A percentile compares a stretch with the other conserved stretches of the same genome.
Evolutionary conservation across 768 basidiomycete species (phyloP).

Genomic region (Hygrophoropsis aurantiaca): DNA sequence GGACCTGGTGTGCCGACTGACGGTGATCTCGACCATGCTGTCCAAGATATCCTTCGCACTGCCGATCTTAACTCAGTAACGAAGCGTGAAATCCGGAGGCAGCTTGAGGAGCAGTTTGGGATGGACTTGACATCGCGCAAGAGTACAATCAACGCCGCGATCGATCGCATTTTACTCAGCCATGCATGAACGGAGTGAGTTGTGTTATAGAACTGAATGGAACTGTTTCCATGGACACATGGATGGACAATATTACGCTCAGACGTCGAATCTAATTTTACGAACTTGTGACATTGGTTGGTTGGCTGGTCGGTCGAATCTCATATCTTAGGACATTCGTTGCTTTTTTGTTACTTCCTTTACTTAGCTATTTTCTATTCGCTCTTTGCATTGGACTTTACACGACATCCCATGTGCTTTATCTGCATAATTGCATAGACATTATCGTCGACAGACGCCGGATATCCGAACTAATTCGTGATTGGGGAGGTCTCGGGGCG

Average conservation of each 20-base stretch:
- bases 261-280: slow-evolving; percentile 1
- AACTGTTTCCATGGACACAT: neutral
- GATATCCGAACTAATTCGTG: too few species aligned
- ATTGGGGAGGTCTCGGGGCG: too few species aligned
- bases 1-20: slow-evolving; percentile 56
- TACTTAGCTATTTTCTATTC: neutral
- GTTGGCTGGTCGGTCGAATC: neutral
- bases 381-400: slow-evolving; percentile 7
- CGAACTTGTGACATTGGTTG: slow-evolving; percentile 2
- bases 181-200: slow-evolving; percentile 30
- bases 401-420: slow-evolving; percentile 10
- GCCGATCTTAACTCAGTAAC: slow-evolving; percentile 91
- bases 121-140: slow-evolving; percentile 75
- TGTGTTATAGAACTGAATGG: neutral
- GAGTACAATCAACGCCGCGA: slow-evolving; percentile 71
- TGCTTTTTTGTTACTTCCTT: slow-evolving; percentile 1
- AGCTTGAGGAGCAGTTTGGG: slow-evolving; percentile 80
- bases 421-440: slow-evolving; percentile 3
- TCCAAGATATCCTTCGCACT: slow-evolving; percentile 67
- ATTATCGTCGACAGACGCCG: too few species aligned
- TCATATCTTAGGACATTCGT: slow-evolving; percentile 7
- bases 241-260: neutral
- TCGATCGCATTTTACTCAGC: slow-evolving; percentile 67
- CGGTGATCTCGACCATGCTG: slow-evolving; percentile 69
- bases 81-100: slow-evolving; percentile 85